Evolutionary conservation across 192 early-diverging fungal species (phyloP).

Genomic region (Coemansia sp.): DNA sequence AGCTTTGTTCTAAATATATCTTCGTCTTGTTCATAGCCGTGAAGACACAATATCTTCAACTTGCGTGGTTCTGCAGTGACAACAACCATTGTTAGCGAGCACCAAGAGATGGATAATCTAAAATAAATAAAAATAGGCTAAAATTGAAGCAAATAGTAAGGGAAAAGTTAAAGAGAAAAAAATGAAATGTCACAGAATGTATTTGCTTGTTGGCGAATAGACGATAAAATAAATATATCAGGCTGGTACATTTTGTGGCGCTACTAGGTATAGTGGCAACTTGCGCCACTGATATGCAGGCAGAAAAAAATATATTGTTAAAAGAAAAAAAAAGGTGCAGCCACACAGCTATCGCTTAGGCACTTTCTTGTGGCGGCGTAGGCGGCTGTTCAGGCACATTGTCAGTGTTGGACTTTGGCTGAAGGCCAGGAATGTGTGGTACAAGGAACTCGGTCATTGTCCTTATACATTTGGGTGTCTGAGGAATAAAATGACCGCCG

Average conservation of each 20-base stretch:
- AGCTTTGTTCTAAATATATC: constrained; percentile 48
- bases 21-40: constrained; percentile 56
- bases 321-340: neutral
- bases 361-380: constrained; percentile 12
- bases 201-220: neutral
- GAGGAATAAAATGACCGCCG: constrained; percentile 54
- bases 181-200: neutral
- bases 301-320: neutral
- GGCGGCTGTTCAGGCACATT: neutral
- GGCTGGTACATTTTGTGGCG: constrained; percentile 9
- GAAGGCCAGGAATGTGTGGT: constrained; percentile 39
- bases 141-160: constrained; percentile 9
- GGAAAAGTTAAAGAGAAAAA: neutral
- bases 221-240: neutral
- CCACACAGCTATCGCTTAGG: neutral
- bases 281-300: constrained; percentile 14
- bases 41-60: constrained; percentile 54
- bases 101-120: constrained; percentile 7
- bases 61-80: neutral
- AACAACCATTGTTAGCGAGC: constrained; percentile 9
- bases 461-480: constrained; percentile 38
- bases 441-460: constrained; percentile 33
- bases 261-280: constrained; percentile 11
- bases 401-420: constrained; percentile 1
- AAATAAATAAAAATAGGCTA: neutral